Evolutionary conservation across 768 basidiomycete species (phyloP).

Genomic region (Kwoniella sp.): DNA sequence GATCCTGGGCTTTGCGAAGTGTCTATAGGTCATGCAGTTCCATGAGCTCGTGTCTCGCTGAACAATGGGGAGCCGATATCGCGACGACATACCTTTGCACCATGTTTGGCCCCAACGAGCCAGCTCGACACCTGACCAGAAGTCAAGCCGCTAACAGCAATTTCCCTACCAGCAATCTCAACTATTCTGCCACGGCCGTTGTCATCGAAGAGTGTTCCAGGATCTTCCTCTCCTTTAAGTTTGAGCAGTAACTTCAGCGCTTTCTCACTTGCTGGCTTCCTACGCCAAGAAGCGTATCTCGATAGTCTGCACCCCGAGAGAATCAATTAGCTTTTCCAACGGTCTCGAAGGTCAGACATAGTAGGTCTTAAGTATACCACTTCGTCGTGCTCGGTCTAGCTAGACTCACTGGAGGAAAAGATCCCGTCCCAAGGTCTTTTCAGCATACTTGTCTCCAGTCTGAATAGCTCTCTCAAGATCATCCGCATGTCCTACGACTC

Average conservation of each 20-base stretch:
- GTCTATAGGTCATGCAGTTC: constrained; percentile 5
- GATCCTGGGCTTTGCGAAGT: constrained; percentile 3
- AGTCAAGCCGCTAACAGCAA: constrained; percentile 13
- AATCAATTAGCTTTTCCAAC: no score
- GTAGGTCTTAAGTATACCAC: no score
- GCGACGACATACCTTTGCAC: constrained; percentile 19
- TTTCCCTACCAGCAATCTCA: constrained; percentile 8
- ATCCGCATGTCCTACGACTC: constrained; percentile 33
- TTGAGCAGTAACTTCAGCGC: constrained; percentile 34
- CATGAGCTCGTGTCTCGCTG: not conserved
- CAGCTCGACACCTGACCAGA: constrained; percentile 31
- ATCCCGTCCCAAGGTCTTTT: constrained; percentile 32
- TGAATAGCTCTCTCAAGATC: constrained; percentile 42
- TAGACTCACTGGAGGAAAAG: constrained; percentile 32
- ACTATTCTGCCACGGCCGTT: constrained; percentile 1
- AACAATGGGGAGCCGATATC: no score
- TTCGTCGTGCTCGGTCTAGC: no score
- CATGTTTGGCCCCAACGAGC: constrained; percentile 23
- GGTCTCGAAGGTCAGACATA: no score
- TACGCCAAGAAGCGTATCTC: constrained; percentile 45
- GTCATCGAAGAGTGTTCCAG: constrained; percentile 3
- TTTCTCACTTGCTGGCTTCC: constrained; percentile 32
- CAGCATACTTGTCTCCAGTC: constrained; percentile 42
- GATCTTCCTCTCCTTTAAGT: constrained; percentile 26
- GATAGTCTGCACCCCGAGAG: no score